Evolutionary conservation across 176 grass and related monocot species (phyloP).

Genomic region (Tillandsia fasciculata): DNA sequence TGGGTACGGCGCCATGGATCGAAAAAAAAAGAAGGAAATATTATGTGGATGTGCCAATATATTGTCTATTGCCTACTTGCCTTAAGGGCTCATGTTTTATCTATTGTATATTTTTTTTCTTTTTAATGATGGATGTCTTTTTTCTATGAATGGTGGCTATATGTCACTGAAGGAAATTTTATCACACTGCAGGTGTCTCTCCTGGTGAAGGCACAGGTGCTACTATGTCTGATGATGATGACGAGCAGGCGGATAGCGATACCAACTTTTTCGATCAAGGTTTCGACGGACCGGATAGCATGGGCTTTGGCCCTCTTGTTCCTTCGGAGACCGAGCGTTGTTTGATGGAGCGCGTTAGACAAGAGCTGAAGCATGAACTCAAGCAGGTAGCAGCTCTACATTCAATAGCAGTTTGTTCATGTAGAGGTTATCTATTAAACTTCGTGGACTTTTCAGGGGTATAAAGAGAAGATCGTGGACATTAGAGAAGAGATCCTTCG

Average conservation of each 20-base stretch:
- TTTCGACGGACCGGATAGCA: slow-evolving; percentile 7
- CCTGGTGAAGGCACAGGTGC: slow-evolving; percentile 20
- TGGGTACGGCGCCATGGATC: no score
- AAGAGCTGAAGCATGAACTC: slow-evolving; percentile 28
- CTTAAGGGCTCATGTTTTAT: no score
- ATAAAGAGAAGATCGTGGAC: slow-evolving; percentile 22
- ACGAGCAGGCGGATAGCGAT: slow-evolving; percentile 16
- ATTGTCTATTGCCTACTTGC: no score
- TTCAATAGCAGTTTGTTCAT: background rate
- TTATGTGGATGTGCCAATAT: no score
- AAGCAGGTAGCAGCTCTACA: slow-evolving; percentile 6
- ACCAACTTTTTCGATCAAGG: slow-evolving; percentile 2
- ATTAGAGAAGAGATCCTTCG: slow-evolving; percentile 28
- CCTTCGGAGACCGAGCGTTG: slow-evolving; percentile 16
- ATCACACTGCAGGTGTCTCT: slow-evolving; percentile 6
- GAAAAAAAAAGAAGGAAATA: no score
- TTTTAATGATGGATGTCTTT: background rate
- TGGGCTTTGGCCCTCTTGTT: slow-evolving; percentile 20
- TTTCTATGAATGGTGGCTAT: background rate
- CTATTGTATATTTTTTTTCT: background rate
- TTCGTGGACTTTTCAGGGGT: background rate
- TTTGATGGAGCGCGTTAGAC: slow-evolving; percentile 18
- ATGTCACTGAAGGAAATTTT: background rate
- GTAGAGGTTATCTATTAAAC: background rate
- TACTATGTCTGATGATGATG: slow-evolving; percentile 25